Percentiles rank a stretch among this genome's conserved stretches.
phyloP scores from a whole-genome alignment of 169 alveolate species.

The Plasmodium sp. region DNA sequence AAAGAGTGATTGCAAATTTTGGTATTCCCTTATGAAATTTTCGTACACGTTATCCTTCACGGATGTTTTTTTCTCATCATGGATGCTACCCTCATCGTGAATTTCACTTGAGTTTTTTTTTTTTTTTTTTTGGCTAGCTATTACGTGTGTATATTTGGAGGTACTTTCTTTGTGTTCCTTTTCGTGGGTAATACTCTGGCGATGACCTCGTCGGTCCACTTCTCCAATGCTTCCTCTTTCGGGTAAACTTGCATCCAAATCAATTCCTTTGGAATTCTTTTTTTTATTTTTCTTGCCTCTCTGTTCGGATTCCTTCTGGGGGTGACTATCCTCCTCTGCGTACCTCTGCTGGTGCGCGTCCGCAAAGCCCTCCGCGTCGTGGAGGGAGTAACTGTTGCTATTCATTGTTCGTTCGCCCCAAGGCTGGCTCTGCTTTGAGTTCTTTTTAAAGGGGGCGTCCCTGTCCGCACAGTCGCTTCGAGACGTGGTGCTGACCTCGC shows the following conservation, averaged over 20 bases:
- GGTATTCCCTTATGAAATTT: conserved; percentile 57
- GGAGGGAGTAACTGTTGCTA: not conserved
- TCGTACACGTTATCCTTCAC: conserved; percentile 62
- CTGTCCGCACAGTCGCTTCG: not conserved
- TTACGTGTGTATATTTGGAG: not conserved
- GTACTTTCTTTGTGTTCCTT: not conserved
- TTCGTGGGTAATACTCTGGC: not conserved
- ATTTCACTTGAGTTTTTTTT: not conserved
- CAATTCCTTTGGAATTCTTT: not conserved
- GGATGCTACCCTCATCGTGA: not conserved
- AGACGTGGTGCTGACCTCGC: not conserved
- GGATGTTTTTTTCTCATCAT: not conserved
- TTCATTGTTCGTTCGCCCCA: not conserved
- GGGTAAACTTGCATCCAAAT: not conserved
- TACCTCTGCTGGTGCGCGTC: not conserved
- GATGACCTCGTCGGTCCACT: not conserved
- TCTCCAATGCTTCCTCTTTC: not conserved
- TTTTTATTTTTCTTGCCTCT: not conserved
- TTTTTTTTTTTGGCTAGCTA: not conserved
- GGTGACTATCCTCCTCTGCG: not conserved
- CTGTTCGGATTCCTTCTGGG: not conserved
- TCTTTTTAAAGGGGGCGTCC: not conserved
- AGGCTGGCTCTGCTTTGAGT: not conserved
- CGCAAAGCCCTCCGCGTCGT: not conserved
- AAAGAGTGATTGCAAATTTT: conserved; percentile 50